Evolutionary conservation across 2,329 filamentous ascomycete species (phyloP).

Genomic region (Fusarium praegraminearum): DNA sequence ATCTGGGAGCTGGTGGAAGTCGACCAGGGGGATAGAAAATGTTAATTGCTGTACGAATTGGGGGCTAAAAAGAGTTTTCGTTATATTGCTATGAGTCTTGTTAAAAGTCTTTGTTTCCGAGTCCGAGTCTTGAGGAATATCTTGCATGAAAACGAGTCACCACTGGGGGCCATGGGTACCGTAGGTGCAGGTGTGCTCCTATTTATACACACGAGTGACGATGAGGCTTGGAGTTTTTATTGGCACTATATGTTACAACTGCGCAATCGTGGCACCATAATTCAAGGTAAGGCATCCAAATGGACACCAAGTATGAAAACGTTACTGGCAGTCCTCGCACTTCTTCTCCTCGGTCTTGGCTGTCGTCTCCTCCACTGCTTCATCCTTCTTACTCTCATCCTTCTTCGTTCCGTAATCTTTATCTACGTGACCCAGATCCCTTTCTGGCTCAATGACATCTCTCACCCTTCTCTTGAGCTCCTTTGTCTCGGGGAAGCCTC

Average conservation of each 20-base stretch:
- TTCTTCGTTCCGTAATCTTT: slow-evolving; percentile 55
- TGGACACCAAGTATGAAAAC: background rate
- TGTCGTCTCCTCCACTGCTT: slow-evolving; percentile 9
- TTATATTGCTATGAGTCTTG: background rate
- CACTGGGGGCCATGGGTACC: background rate
- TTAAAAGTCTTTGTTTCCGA: background rate
- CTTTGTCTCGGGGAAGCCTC: slow-evolving; percentile 95
- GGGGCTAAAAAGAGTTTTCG: background rate
- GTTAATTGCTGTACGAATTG: slow-evolving; percentile 29
- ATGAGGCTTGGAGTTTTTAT: background rate
- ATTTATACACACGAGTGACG: background rate
- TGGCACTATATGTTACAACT: background rate
- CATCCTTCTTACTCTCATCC: slow-evolving; percentile 15
- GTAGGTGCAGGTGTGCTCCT: background rate
- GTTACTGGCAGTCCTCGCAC: slow-evolving; percentile 49
- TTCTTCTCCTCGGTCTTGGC: slow-evolving; percentile 24
- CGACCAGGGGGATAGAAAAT: slow-evolving; percentile 30
- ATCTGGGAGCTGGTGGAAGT: slow-evolving; percentile 14
- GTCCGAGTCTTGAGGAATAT: background rate
- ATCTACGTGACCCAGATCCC: slow-evolving; percentile 86
- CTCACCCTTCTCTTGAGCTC: slow-evolving; percentile 86
- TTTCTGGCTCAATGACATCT: slow-evolving; percentile 82
- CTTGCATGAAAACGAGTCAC: background rate
- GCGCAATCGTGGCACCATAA: background rate
- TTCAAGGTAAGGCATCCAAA: background rate